Evolutionary conservation across 805 yeast genomes (phyloP).

Genomic region (Crinitomyces ghanaensis): DNA sequence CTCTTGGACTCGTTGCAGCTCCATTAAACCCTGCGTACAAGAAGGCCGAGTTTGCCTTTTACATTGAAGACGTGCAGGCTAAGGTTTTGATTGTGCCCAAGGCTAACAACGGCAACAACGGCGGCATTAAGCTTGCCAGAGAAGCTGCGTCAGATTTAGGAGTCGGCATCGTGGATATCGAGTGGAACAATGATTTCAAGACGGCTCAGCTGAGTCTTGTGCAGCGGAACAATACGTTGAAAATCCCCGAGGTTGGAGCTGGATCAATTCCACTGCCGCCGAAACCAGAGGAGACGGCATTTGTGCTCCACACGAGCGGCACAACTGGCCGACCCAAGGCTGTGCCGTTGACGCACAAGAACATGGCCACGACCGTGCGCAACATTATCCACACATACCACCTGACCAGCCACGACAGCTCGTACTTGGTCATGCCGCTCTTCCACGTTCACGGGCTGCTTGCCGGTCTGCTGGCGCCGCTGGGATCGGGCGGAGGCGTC

Average conservation of each 20-base stretch:
- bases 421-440: slow-evolving; percentile 64
- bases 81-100: slow-evolving; percentile 46
- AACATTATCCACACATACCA: slow-evolving; percentile 52
- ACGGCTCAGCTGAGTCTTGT: too few species aligned
- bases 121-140: slow-evolving; percentile 32
- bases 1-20: slow-evolving; percentile 49
- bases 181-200: slow-evolving; percentile 29
- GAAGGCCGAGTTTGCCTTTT: slow-evolving; percentile 51
- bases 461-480: slow-evolving; percentile 52
- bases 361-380: slow-evolving; percentile 46
- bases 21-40: slow-evolving; percentile 58
- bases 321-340: slow-evolving; percentile 71
- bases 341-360: slow-evolving; percentile 57
- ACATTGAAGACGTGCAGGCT: slow-evolving; percentile 48
- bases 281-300: slow-evolving; percentile 42
- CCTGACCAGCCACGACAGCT: slow-evolving; percentile 36
- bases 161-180: slow-evolving; percentile 42
- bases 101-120: slow-evolving; percentile 40
- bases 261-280: slow-evolving; percentile 21
- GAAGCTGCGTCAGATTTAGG: slow-evolving; percentile 39
- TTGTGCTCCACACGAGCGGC: slow-evolving; percentile 63
- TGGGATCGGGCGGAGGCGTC: slow-evolving; percentile 47
- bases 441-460: slow-evolving; percentile 70
- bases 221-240: too few species aligned
- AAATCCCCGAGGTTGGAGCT: slow-evolving; percentile 22